phyloP scores from a whole-genome alignment of 805 yeast genomes.

The Martiniozyma abietophila region DNA sequence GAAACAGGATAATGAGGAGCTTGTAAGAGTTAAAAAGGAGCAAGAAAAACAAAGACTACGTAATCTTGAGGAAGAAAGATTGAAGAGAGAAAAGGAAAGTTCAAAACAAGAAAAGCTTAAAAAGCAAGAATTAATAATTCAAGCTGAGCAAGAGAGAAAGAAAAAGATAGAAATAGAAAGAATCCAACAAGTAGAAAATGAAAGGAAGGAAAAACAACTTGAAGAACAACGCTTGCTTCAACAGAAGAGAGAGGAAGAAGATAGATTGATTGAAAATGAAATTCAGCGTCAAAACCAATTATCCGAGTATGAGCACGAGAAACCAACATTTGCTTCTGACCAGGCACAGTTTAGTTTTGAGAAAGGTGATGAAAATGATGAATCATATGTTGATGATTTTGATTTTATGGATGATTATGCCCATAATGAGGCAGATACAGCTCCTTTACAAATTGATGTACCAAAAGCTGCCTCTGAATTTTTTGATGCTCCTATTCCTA shows the following conservation, averaged over 20 bases:
- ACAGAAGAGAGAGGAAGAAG: constrained; percentile 1
- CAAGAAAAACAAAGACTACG: constrained; percentile 4
- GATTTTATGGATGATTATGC: constrained; percentile 25
- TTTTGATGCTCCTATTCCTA: too few relatives aligned
- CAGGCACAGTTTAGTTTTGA: constrained; percentile 11
- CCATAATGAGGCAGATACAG: constrained; percentile 15
- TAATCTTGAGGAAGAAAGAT: constrained; percentile 1
- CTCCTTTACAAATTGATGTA: constrained; percentile 12
- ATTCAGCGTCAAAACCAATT: neutral
- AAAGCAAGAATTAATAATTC: constrained; percentile 2
- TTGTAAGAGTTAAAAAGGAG: neutral
- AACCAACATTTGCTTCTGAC: too few relatives aligned
- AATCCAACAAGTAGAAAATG: constrained; percentile 1
- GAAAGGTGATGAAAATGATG: neutral
- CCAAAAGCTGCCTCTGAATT: too few relatives aligned
- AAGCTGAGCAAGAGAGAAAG: constrained; percentile 4
- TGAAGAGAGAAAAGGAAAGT: constrained; percentile 2
- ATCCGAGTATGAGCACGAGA: neutral
- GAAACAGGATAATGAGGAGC: constrained; percentile 5
- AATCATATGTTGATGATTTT: constrained; percentile 11
- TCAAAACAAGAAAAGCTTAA: constrained; percentile 2
- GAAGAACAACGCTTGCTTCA: constrained; percentile 2
- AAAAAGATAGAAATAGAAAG: constrained; percentile 4
- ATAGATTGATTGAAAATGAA: constrained; percentile 1
- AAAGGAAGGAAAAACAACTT: constrained; percentile 1